Base-by-base conservation (phyloP, 495 filamentous ascomycete species). In the Choiromyces venosus region DNA sequence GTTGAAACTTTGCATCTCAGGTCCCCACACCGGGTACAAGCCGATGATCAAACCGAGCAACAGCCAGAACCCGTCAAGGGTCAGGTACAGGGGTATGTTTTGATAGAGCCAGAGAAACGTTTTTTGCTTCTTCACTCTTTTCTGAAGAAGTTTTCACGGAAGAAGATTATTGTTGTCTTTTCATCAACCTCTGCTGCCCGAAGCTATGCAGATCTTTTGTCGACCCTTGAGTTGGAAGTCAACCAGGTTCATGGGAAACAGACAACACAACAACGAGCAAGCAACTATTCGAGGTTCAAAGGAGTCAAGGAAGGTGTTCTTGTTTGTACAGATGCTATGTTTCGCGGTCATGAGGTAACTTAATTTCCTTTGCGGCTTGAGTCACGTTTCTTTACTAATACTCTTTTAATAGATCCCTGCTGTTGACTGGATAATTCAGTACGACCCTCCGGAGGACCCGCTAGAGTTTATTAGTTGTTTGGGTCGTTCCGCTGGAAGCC, bases 341-440 rank as follows among this genome's bases (percentile, higher is more conserved):
- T 72, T 61, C 68, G 73, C 65, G 69, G 69, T 36, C 75, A 77
- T 67, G 74, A 80, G 74, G 78, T 80, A 77, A 65, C 19, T 18
- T 19, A 40, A 19, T 29, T 19, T 65, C 36, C 2, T 35, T 65
- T 74, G 10, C 4, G n/a, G 37, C 18, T 36, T 7, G n/a, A 39
- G 33, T 33, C 52, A 37, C 18, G 25, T 33, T 64, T 56, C 37
- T 21, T 70, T 40, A 37, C 66, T 73, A 68, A 76, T 56, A 52
- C n/a, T 19, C 35, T 37, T 61, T 2, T 37, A 25, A 44, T 29
- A 80, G 78, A 72, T 75, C 25, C 42, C 79, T 18, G 33, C 67
- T 37, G 74, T 72, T 19, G 79, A 80, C 42, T 80, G 79, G 79
- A 67, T 71, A n/a, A 77, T 80, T 39, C 79, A 80, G 66, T 80